A percentile compares a stretch with the other conserved stretches of the same genome.
Evolutionary conservation across 225 moss, liverwort and hornwort genomes (phyloP).

Genomic region (Asterella californica): DNA sequence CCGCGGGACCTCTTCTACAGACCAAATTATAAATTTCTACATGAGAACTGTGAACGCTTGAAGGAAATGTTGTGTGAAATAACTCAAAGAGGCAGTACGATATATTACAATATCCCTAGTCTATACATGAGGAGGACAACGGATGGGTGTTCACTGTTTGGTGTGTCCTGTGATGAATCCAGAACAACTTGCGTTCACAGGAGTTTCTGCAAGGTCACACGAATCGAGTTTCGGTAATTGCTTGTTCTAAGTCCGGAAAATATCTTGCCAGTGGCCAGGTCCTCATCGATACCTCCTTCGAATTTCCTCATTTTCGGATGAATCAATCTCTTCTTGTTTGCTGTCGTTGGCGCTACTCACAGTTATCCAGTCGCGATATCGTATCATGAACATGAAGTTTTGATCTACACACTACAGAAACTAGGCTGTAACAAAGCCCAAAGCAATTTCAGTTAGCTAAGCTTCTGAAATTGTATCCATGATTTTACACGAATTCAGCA

Average conservation of each 20-base stretch:
- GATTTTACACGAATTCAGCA: not conserved
- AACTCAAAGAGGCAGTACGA: no score
- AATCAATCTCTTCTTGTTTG: not conserved
- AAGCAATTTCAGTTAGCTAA: not conserved
- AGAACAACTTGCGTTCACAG: slow-evolving; percentile 77
- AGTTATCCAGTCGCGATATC: not conserved
- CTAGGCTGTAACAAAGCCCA: no score
- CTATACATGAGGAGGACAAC: no score
- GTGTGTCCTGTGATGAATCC: slow-evolving; percentile 16
- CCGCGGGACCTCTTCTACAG: no score
- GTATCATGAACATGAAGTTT: not conserved
- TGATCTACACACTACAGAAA: not conserved
- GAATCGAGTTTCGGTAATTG: slow-evolving; percentile 71
- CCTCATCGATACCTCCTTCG: not conserved
- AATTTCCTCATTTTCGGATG: not conserved
- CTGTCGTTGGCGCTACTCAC: not conserved
- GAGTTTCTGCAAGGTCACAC: slow-evolving; percentile 93
- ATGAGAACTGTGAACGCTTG: no score
- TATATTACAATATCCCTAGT: no score
- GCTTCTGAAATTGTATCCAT: not conserved
- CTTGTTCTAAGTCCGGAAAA: slow-evolving; percentile 67
- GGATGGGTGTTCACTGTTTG: not conserved
- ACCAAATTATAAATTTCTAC: no score
- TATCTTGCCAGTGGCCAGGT: slow-evolving; percentile 92
- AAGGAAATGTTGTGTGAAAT: no score